phyloP scores from a whole-genome alignment of 2,329 filamentous ascomycete genomes.

The Kalmusia sp. region DNA sequence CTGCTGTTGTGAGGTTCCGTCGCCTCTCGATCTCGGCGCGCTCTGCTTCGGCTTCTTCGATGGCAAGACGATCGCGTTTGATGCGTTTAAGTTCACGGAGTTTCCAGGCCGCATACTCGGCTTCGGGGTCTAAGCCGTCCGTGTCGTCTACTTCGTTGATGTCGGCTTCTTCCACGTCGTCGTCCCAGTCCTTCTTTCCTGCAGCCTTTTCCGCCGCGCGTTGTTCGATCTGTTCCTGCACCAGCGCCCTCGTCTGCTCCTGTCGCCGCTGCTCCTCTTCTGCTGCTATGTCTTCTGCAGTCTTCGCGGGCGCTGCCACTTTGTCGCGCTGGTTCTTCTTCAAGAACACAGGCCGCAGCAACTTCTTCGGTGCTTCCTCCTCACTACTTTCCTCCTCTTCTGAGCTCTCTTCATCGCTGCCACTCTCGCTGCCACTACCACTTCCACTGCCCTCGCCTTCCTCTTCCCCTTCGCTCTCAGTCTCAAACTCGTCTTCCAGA shows the following conservation, averaged over 20 bases:
- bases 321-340: constrained; percentile 66
- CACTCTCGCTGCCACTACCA: constrained; percentile 25
- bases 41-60: constrained; percentile 84
- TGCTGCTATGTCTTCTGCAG: constrained; percentile 51
- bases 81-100: constrained; percentile 88
- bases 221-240: constrained; percentile 88
- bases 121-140: constrained; percentile 84
- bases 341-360: constrained; percentile 72
- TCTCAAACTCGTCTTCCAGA: constrained; percentile 66
- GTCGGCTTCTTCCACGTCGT: constrained; percentile 68
- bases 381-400: constrained; percentile 65
- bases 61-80: constrained; percentile 82
- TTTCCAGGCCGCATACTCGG: constrained; percentile 92
- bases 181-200: constrained; percentile 86
- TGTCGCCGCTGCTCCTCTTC: constrained; percentile 66
- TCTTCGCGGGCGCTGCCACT: constrained; percentile 33
- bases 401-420: constrained; percentile 40
- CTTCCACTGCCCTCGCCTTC: constrained; percentile 21
- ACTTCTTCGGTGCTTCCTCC: constrained; percentile 63
- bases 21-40: constrained; percentile 88
- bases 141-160: constrained; percentile 85
- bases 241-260: constrained; percentile 76
- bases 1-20: constrained; percentile 83
- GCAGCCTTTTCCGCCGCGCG: constrained; percentile 77
- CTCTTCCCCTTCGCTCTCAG: constrained; percentile 53